Evolutionary conservation across 2,329 filamentous ascomycete species (phyloP).

Genomic region (Drechslerella dactyloides): DNA sequence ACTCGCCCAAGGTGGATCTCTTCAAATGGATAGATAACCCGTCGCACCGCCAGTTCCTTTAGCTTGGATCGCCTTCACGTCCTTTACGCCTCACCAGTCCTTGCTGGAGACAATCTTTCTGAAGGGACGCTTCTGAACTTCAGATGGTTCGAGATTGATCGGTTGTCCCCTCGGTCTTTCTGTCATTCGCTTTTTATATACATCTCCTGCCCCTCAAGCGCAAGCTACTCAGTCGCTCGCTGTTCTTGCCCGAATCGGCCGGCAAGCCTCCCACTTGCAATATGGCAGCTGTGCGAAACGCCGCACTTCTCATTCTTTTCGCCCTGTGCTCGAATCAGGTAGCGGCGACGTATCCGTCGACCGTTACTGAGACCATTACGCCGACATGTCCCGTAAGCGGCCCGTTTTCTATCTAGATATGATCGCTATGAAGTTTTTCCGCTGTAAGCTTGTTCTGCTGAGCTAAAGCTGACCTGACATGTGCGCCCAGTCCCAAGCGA

Average conservation of each 20-base stretch:
- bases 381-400: constrained; percentile 18
- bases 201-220: constrained; percentile 20
- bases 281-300: constrained; percentile 35
- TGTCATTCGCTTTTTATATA: constrained; percentile 47
- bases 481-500: not conserved
- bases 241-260: constrained; percentile 38
- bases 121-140: constrained; percentile 50
- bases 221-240: constrained; percentile 41
- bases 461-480: not conserved
- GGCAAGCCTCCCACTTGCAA: constrained; percentile 34
- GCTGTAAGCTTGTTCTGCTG: not conserved
- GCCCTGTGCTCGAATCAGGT: constrained; percentile 10
- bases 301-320: constrained; percentile 40
- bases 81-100: constrained; percentile 49
- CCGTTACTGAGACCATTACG: not conserved
- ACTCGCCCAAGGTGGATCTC: constrained; percentile 26
- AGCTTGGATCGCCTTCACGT: constrained; percentile 29
- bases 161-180: constrained; percentile 27
- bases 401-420: not conserved
- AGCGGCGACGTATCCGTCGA: constrained; percentile 12
- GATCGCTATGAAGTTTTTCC: not conserved
- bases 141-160: constrained; percentile 47
- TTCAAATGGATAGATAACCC: constrained; percentile 48
- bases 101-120: constrained; percentile 49
- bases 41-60: constrained; percentile 47